phyloP scores from a whole-genome alignment of 2,329 filamentous ascomycete species.

The Diaporthe ilicicola region DNA sequence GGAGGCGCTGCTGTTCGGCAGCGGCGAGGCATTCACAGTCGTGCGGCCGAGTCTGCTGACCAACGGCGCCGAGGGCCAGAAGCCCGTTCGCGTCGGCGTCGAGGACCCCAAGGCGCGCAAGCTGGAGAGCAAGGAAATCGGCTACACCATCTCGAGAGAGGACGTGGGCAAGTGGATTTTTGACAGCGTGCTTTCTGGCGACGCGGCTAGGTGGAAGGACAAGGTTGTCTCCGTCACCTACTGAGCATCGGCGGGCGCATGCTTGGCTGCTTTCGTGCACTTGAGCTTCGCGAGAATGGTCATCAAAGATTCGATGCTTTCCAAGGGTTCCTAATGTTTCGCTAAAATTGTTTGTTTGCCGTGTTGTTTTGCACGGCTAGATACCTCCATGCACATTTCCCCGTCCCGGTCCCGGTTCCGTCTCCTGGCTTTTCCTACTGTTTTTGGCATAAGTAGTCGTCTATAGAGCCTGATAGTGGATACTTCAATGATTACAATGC shows the following conservation, averaged over 20 bases:
- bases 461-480: no score
- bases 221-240: constrained; percentile 51
- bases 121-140: constrained; percentile 48
- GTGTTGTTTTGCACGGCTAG: not conserved
- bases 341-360: not conserved
- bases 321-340: not conserved
- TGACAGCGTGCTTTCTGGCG: constrained; percentile 45
- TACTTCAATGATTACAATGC: not conserved
- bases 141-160: constrained; percentile 56
- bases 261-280: not conserved
- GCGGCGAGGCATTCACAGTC: constrained; percentile 42
- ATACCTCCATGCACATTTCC: not conserved
- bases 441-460: not conserved
- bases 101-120: constrained; percentile 46
- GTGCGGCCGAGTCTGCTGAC: constrained; percentile 45
- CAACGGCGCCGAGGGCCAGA: constrained; percentile 38
- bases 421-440: not conserved
- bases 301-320: no score
- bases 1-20: constrained; percentile 47
- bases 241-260: not conserved
- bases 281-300: no score
- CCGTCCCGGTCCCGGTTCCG: not conserved
- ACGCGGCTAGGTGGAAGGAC: constrained; percentile 40
- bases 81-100: constrained; percentile 48
- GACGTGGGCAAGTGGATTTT: constrained; percentile 59